Base-by-base conservation (phyloP, 192 early-diverging fungal species). In the Linnemannia hyalina region DNA sequence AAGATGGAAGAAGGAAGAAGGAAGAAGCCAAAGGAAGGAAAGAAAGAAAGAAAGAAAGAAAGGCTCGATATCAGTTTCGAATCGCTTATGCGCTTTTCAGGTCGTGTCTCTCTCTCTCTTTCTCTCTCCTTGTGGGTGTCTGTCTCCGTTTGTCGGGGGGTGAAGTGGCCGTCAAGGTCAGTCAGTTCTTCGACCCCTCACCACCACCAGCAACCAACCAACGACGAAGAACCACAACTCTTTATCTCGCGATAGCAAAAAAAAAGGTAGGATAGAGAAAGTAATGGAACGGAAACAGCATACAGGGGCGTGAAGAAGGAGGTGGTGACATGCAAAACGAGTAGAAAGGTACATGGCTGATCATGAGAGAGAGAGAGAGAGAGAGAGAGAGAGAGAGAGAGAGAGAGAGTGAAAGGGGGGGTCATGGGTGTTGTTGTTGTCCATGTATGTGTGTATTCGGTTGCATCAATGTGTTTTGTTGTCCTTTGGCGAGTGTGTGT, bases 101-200 rank as follows among this genome's bases (percentile, higher is more conserved):
- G 68, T 70, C 38, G 36, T 40, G n/a, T 70, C 38, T 70, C 1
- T 40, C 38, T 18, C 68, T 36, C 36, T 70, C 38, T 40, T 6
- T 40, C 38, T 40, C 38, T 40, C 38, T 5, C 38, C 3, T 40
- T 40, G 38, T 40, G 38, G 38, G 11, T 32, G 26, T 68, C n/a
- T 57, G 55, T 57, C 55, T 54, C 54, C 54, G 54, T 60, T 23
- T 65, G 60, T 35, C 60, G 60, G 60, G 60, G 15, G 60, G 60
- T 42, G 35, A 71, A 38, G 41, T 42, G 38, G 23, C 7, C 38
- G 68, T 70, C 18, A 10, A 60, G 57, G 60, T 35, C 60, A 65
- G 60, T 29, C 11, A 46, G 44, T 46, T 44, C 26, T 1, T 63
- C 1, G 60, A 63, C n/a, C n/a, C n/a, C n/a, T 8, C n/a, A 0